Evolutionary conservation across 768 basidiomycete species (phyloP), one percentile per base, ranked within the genome.

Genomic region (Tulasnella calospora): DNA sequence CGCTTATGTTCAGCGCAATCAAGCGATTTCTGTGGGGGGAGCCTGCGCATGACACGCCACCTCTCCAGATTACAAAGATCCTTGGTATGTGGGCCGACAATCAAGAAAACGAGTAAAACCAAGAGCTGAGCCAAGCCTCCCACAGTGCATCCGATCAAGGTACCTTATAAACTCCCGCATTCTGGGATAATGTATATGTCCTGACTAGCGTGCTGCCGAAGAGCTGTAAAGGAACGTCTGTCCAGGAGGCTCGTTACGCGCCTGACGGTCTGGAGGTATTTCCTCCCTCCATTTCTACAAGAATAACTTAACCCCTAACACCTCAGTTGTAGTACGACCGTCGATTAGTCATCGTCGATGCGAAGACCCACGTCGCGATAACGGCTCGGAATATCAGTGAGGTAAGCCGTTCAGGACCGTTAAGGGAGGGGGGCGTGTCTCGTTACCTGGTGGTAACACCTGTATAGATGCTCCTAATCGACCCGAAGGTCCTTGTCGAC

Each of bases 211-310:
- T 21, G 9, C 19, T 17, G 15, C 21, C 38, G 38, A 55, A 94
- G 92, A 93, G 92, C 81, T 93, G 92, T 81, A 88, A 88, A 72
- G 92, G 91, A 35, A 90, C 87, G 1, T 89, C 91, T 36, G 88
- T 93, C 0, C 85, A 86, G 73, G 85, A 86, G 61, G 88, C 87
- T 10, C 87, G 82, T 38, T 93, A 90, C 81, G 90, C 89, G 9
- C 86, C 87, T 19, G 86, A 89, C 80, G 92, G 92, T 36, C 83
- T 94, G 3, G 89, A 92, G 87, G 92, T 92, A 77, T 69, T 85
- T 83, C 13, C 33, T 33, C 27, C 21, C 15, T 17, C 79, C 55
- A 36, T 44, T n/a, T 51, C 1, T 6, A 51, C 51, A n/a, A 38
- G 33, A 33, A 38, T 47, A 77, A 71, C 51, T n/a, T 36, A 38